phyloP scores from a whole-genome alignment of 108 stramenopile genomes.

The Cyclostephanos tholiformis region DNA sequence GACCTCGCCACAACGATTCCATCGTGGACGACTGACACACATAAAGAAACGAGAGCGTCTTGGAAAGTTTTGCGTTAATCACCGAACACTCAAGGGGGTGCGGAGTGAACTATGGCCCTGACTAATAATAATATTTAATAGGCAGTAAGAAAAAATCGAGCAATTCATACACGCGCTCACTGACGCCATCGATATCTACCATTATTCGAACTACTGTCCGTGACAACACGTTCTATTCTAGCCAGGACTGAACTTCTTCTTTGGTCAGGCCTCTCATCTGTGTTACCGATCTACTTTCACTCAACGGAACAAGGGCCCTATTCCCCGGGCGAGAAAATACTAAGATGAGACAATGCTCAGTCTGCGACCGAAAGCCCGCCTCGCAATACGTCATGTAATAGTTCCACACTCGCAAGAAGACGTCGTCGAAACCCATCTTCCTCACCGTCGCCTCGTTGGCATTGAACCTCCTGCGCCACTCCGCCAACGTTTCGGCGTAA shows the following conservation, averaged over 20 bases:
- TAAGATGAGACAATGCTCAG: slow-evolving; percentile 77
- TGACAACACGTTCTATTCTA: slow-evolving; percentile 8
- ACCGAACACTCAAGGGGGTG: too few relatives aligned
- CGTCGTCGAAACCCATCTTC: slow-evolving; percentile 91
- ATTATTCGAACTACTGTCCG: too few relatives aligned
- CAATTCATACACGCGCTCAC: too few relatives aligned
- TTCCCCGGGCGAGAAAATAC: slow-evolving; percentile 82
- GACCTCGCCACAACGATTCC: too few relatives aligned
- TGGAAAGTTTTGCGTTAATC: too few relatives aligned
- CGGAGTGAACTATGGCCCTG: too few relatives aligned
- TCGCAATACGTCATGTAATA: slow-evolving; percentile 97
- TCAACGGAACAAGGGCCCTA: slow-evolving; percentile 58
- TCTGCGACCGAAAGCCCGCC: slow-evolving; percentile 88
- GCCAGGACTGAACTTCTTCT: slow-evolving; percentile 59
- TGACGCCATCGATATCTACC: not conserved
- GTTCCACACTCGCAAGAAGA: slow-evolving; percentile 94
- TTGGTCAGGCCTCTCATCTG: slow-evolving; percentile 59
- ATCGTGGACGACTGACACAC: too few relatives aligned
- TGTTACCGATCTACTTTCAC: slow-evolving; percentile 66
- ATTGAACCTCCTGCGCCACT: slow-evolving; percentile 94
- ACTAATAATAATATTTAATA: too few relatives aligned
- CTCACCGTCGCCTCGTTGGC: slow-evolving; percentile 61
- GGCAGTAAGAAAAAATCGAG: too few relatives aligned
- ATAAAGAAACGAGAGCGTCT: too few relatives aligned
- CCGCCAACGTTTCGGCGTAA: slow-evolving; percentile 93